Conservation (phyloP, 805 yeast genomes). For the Yarrowia alimentaria region DNA sequence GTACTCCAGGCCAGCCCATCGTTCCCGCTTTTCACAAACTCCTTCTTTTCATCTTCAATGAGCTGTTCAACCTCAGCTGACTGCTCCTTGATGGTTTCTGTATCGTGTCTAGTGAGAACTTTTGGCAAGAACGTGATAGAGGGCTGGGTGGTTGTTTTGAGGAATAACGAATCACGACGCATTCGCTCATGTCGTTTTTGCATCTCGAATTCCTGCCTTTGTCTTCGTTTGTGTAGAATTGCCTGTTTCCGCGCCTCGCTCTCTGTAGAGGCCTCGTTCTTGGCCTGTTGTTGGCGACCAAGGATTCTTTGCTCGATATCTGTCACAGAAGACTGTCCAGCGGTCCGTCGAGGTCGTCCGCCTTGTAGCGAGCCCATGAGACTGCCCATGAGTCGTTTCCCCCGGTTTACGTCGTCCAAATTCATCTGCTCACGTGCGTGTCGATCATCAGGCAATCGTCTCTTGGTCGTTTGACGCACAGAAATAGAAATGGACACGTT, state of each 20-base stretch:
- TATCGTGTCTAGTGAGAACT: neutral
- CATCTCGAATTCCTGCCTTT: constrained; percentile 6
- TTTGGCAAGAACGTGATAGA: neutral
- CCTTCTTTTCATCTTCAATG: constrained; percentile 1
- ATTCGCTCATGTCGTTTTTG: constrained; percentile 1
- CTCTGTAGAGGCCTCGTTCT: neutral
- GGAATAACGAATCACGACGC: neutral
- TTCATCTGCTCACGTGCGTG: no score
- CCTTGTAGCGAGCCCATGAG: constrained; percentile 8
- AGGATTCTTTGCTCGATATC: constrained; percentile 13
- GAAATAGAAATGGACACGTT: no score
- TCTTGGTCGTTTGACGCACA: no score
- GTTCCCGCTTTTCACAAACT: neutral
- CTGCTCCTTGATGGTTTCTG: neutral
- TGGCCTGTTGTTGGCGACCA: neutral
- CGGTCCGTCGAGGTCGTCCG: neutral
- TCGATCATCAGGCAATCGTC: no score
- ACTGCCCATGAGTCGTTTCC: constrained; percentile 1
- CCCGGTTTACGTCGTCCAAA: constrained; percentile 4
- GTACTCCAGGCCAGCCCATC: no score
- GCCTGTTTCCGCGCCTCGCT: neutral
- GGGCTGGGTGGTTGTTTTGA: neutral
- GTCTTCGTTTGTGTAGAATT: neutral
- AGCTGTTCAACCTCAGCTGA: neutral
- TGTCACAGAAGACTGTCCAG: neutral